Evolutionary conservation across 495 filamentous ascomycete genomes (phyloP), one percentile per base, ranked within the genome.

Genomic region (Penicillium bovifimosum): DNA sequence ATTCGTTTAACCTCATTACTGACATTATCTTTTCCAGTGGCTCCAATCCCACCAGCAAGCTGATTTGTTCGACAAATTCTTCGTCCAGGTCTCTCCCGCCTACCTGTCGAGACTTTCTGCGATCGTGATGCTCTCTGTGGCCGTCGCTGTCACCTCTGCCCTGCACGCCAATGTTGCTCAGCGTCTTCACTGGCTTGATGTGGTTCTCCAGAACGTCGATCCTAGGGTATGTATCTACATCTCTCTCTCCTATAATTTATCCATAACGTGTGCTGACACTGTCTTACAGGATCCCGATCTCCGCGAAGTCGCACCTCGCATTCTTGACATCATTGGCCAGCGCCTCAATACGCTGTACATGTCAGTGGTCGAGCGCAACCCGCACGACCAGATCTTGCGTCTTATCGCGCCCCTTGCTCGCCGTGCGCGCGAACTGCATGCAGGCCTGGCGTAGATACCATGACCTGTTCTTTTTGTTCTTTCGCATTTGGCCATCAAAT

Each of bases 41-140:
- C 80, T 97, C 27, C 92, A 96, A 76, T 88, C 87, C 17, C 70
- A 72, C 50, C 81, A 84, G 50, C 81, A 91, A 58, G 77, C 77
- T 16, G 83, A 85, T 49, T 72, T 98, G 28, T 98, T 95, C 63
- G 84, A 92, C 59, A 77, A 83, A 38, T 82, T 91, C 50, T 86
- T 97, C 57, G 80, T 82, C 43, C 84, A 82, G 55, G 78, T 86
- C 58, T 80, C 86, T 56, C 89, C 90, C 1, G 65, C 73, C 4
- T 95, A 87, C 63, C 68, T 96, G 49, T 74, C 72, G 9, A 53
- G 52, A 7, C 77, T 96, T 24, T 85, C 82, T 36, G 83, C 87
- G 3, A 80, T 97, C 34, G 80, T 96, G 17, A 74, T 85, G 6
- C 80, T 97, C 20, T 96, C 91, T 0, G 85, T 95, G 29, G 86